phyloP scores from a whole-genome alignment of 1,284 basidiomycete genomes.

The Ganoderma multipileum region DNA sequence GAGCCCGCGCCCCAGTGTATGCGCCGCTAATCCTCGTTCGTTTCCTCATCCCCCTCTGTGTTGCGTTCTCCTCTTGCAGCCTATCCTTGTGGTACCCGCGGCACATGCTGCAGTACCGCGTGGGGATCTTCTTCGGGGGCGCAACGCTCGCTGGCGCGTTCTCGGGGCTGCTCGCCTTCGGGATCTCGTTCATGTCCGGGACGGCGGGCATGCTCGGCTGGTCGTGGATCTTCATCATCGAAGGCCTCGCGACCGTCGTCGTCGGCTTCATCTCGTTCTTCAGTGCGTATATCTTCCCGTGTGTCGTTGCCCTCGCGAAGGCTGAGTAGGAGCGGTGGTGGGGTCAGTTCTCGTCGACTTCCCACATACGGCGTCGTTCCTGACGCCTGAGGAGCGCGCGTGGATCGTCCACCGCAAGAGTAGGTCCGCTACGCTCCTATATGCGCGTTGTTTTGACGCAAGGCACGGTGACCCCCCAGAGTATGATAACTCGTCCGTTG shows the following conservation, averaged over 20 bases:
- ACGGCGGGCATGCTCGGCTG: slow-evolving; percentile 48
- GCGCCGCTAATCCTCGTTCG: too few relatives aligned
- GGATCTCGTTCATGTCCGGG: slow-evolving; percentile 51
- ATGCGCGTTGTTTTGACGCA: not conserved
- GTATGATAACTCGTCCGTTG: slow-evolving; percentile 69
- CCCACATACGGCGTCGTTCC: slow-evolving; percentile 60
- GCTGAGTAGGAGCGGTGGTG: slow-evolving; percentile 19
- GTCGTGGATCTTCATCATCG: slow-evolving; percentile 60
- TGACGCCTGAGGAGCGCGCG: slow-evolving; percentile 64
- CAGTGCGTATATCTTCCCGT: slow-evolving; percentile 42
- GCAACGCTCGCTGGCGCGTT: slow-evolving; percentile 45
- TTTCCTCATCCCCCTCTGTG: not conserved
- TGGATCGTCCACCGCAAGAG: slow-evolving; percentile 71
- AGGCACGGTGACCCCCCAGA: slow-evolving; percentile 43
- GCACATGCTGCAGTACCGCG: slow-evolving; percentile 42
- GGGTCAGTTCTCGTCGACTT: slow-evolving; percentile 63
- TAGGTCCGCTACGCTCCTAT: slow-evolving; percentile 33
- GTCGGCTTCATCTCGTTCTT: slow-evolving; percentile 57
- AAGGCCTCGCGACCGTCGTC: slow-evolving; percentile 60
- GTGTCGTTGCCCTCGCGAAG: too few relatives aligned
- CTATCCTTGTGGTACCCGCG: slow-evolving; percentile 45
- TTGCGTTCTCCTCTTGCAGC: slow-evolving; percentile 19
- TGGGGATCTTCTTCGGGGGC: slow-evolving; percentile 46
- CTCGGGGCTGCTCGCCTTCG: slow-evolving; percentile 50
- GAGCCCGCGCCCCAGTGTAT: too few relatives aligned